Evolutionary conservation across 139 green algal genomes (phyloP), one percentile per base, ranked within the genome.

Genomic region (Chlorella sp.): DNA sequence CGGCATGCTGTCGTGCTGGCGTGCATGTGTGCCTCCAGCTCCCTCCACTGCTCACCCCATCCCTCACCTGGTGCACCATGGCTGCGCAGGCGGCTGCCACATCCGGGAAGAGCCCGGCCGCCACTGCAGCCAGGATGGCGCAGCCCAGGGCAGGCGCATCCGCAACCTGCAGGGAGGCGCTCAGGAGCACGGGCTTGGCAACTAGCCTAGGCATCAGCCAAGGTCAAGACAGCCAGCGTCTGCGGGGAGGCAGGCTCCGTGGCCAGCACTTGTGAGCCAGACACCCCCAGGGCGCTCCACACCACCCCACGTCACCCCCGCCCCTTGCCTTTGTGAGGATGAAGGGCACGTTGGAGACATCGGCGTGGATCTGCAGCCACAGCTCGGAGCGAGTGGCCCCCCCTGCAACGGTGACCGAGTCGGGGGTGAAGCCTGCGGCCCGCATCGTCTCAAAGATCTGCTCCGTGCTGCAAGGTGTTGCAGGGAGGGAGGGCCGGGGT

Each of bases 291-390:
- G n/a, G n/a, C n/a, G n/a, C n/a, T n/a, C n/a, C n/a, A n/a, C n/a
- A n/a, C n/a, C n/a, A n/a, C n/a, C n/a, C n/a, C n/a, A n/a, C 4
- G 71, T 39, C 1, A 30, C 56, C 39, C 34, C 73, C 74, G 34
- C 30, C n/a, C n/a, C 67, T 60, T 7, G 47, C 81, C 88, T 91
- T 90, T 20, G 94, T 97, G 23, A 96, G 88, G n/a, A 91, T 44
- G 39, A 96, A 88, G 5, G 93, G 92, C 51, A 96, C 38, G 56
- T 87, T 85, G 32, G 60, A 87, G 25, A 96, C 88, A 86, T 98
- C 95, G 0, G 94, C 95, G 55, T 97, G 93, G 18, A 95, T 94
- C 90, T 98, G 94, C 78, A 97, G 87, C 94, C 95, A 96, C 32
- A 97, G 88, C 7, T 82, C 57, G 21, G 84, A 91, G 81, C 82